phyloP scores from a whole-genome alignment of 176 grass and related monocot genomes.

The Bromus sterilis region DNA sequence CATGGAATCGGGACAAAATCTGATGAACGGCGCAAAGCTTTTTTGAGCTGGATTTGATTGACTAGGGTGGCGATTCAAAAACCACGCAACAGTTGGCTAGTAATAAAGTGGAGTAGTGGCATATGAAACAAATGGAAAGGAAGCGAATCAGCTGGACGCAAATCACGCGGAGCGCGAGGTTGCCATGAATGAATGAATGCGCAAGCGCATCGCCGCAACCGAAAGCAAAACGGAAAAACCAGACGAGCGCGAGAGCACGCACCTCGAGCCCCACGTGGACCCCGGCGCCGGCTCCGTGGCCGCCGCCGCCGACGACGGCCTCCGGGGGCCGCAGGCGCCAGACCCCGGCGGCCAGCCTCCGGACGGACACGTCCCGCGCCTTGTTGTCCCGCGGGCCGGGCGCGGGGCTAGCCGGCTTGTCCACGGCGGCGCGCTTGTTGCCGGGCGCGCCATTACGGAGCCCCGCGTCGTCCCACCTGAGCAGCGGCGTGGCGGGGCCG shows the following conservation, averaged over 20 bases:
- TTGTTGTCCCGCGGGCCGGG: neutral
- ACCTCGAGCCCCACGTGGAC: conserved; percentile 57
- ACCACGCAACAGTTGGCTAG: neutral
- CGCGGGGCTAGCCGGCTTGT: neutral
- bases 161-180: neutral
- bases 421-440: conserved; percentile 5
- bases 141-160: neutral
- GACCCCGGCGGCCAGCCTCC: conserved; percentile 71
- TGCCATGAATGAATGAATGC: neutral
- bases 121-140: neutral
- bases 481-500: conserved; percentile 66
- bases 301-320: conserved; percentile 7
- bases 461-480: conserved; percentile 55
- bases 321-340: conserved; percentile 79
- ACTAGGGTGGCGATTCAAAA: neutral
- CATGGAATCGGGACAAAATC: neutral
- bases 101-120: neutral
- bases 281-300: neutral
- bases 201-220: neutral
- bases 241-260: neutral
- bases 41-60: neutral
- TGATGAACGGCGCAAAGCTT: neutral
- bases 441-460: neutral
- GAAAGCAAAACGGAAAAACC: neutral
- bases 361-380: conserved; percentile 51